Conservation (phyloP, 257 asterid species). For the Haberlea rhodopensis region DNA sequence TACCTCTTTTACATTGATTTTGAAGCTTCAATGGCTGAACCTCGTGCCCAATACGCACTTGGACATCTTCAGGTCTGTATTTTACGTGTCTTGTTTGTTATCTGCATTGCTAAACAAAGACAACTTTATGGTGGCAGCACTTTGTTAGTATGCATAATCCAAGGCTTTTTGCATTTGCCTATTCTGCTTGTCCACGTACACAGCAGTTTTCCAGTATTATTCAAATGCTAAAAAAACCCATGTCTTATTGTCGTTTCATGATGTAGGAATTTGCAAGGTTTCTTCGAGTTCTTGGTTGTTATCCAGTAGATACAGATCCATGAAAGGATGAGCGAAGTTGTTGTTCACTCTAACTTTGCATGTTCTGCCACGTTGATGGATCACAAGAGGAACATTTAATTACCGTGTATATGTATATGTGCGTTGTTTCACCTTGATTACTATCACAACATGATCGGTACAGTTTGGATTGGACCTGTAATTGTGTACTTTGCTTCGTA, state of each 20-base stretch:
- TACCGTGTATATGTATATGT: not conserved
- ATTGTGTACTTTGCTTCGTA: too few relatives aligned
- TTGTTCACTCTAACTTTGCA: not conserved
- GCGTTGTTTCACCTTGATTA: not conserved
- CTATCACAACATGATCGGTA: not conserved
- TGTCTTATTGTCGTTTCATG: not conserved
- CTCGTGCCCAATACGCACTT: slow-evolving; percentile 75
- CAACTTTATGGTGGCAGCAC: not conserved
- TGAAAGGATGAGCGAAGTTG: not conserved
- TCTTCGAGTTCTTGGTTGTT: slow-evolving; percentile 1
- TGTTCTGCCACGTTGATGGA: not conserved
- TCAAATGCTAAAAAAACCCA: not conserved
- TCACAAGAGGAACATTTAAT: too few relatives aligned
- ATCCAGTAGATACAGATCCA: not conserved
- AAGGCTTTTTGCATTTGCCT: too few relatives aligned
- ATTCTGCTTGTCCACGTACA: not conserved
- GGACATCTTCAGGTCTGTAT: slow-evolving; percentile 62
- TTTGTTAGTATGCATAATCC: not conserved
- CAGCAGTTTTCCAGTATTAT: too few relatives aligned
- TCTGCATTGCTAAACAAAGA: not conserved
- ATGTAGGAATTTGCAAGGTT: not conserved
- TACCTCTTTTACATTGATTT: slow-evolving; percentile 91
- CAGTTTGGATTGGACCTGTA: not conserved
- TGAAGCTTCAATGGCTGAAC: slow-evolving; percentile 95
- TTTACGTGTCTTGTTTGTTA: not conserved